Evolutionary conservation across 2,329 filamentous ascomycete genomes (phyloP).

Genomic region (Cladosporium colombiae): DNA sequence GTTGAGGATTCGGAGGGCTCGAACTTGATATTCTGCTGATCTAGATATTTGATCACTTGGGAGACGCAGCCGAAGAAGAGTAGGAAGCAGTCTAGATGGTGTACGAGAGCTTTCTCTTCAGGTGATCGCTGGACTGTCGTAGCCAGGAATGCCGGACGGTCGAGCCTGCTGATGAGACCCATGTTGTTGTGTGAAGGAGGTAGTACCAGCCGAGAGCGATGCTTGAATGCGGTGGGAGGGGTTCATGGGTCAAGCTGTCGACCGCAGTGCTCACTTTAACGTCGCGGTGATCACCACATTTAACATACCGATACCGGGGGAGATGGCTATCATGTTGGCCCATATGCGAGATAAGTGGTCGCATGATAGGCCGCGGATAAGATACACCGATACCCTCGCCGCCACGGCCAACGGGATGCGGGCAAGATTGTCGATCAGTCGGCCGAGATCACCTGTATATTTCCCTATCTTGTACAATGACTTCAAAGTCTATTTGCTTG

Average conservation of each 20-base stretch:
- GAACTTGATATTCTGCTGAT: slow-evolving; percentile 35
- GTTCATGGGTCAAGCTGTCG: neutral
- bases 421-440: slow-evolving; percentile 8
- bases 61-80: slow-evolving; percentile 45
- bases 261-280: neutral
- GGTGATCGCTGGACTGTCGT: slow-evolving; percentile 28
- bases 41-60: slow-evolving; percentile 40
- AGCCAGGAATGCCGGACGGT: slow-evolving; percentile 24
- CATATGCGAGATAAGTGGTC: slow-evolving; percentile 7
- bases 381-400: neutral
- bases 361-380: slow-evolving; percentile 1
- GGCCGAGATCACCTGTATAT: slow-evolving; percentile 5
- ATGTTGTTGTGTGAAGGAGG: neutral
- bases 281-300: neutral
- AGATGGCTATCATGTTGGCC: slow-evolving; percentile 2
- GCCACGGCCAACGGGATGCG: slow-evolving; percentile 1
- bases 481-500: neutral
- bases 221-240: neutral
- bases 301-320: neutral
- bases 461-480: neutral
- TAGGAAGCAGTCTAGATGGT: slow-evolving; percentile 42
- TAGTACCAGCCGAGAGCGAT: neutral
- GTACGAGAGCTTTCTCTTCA: slow-evolving; percentile 42
- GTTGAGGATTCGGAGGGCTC: neutral
- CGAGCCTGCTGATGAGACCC: slow-evolving; percentile 22